A percentile compares a stretch with the other conserved stretches of the same genome.
phyloP scores from a whole-genome alignment of 768 basidiomycete species.

The Lentinula sp. region DNA sequence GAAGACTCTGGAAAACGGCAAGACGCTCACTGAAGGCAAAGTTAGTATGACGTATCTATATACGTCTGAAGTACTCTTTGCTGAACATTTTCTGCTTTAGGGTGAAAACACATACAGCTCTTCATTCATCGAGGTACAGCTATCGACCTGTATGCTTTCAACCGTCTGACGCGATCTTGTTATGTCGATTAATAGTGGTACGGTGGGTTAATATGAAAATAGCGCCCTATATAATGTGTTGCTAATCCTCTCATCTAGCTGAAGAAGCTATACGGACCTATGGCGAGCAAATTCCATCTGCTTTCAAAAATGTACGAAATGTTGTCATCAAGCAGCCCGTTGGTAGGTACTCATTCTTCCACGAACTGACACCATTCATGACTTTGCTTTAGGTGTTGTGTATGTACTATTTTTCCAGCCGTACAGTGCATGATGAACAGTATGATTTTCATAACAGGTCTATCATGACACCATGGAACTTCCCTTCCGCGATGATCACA shows the following conservation, averaged over 20 bases:
- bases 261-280: slow-evolving; percentile 91
- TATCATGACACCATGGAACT: slow-evolving; percentile 87
- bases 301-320: slow-evolving; percentile 66
- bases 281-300: slow-evolving; percentile 84
- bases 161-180: neutral
- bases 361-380: neutral
- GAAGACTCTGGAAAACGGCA: slow-evolving; percentile 94
- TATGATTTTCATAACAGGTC: slow-evolving; percentile 36
- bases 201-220: slow-evolving; percentile 37
- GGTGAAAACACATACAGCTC: slow-evolving; percentile 84
- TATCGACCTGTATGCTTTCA: neutral
- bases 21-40: slow-evolving; percentile 79
- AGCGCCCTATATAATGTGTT: slow-evolving; percentile 2
- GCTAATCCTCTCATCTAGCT: slow-evolving; percentile 37
- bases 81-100: slow-evolving; percentile 23
- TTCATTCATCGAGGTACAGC: slow-evolving; percentile 70
- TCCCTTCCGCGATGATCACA: slow-evolving; percentile 92
- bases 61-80: neutral
- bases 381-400: slow-evolving; percentile 29
- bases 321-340: slow-evolving; percentile 91
- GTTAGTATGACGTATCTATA: slow-evolving; percentile 24
- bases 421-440: neutral
- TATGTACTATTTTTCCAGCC: slow-evolving; percentile 14
- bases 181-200: slow-evolving; percentile 55
- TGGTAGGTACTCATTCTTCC: slow-evolving; percentile 36